Percentiles rank a stretch among this genome's conserved stretches.
These are phyloP conservation scores for Leccinum angustisporum DNA, from an alignment of 1,284 basidiomycete genomes.

Conservation along the genomic window DNA sequence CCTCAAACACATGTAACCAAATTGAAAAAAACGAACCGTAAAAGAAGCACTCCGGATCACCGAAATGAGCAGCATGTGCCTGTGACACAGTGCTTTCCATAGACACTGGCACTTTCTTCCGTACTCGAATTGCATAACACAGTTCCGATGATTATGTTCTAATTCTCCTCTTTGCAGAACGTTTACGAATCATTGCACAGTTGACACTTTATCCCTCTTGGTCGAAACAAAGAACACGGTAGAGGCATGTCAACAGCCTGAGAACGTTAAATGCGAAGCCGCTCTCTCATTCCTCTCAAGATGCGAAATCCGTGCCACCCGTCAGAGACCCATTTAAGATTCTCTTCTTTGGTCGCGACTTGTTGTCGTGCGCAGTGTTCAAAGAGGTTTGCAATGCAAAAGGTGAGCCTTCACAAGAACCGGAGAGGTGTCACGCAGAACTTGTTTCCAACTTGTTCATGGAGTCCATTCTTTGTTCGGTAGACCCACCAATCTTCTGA, in stretches of 20 bases:
- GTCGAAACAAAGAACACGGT: background rate
- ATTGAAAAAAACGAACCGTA: too few species aligned
- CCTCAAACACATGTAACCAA: too few species aligned
- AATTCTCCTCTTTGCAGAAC: too few species aligned
- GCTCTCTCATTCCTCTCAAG: background rate
- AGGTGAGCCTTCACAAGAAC: conserved; percentile 32
- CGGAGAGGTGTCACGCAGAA: background rate
- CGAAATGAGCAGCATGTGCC: too few species aligned
- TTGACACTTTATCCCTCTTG: background rate
- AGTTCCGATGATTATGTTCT: too few species aligned
- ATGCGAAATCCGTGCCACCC: background rate
- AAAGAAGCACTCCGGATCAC: too few species aligned
- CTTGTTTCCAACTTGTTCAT: background rate
- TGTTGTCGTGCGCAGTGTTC: conserved; percentile 55
- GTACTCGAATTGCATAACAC: too few species aligned
- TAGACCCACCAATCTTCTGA: background rate
- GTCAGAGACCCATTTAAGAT: conserved; percentile 40
- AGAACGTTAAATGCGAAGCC: background rate
- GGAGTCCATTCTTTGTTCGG: background rate
- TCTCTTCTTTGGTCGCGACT: conserved; percentile 57
- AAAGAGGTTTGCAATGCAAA: conserved; percentile 38
- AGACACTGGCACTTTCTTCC: too few species aligned
- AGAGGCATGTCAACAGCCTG: background rate
- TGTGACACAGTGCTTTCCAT: too few species aligned
- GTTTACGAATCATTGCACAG: too few species aligned